Conservation (phyloP, 2,329 filamentous ascomycete genomes). For the Polytolypa hystricis region DNA sequence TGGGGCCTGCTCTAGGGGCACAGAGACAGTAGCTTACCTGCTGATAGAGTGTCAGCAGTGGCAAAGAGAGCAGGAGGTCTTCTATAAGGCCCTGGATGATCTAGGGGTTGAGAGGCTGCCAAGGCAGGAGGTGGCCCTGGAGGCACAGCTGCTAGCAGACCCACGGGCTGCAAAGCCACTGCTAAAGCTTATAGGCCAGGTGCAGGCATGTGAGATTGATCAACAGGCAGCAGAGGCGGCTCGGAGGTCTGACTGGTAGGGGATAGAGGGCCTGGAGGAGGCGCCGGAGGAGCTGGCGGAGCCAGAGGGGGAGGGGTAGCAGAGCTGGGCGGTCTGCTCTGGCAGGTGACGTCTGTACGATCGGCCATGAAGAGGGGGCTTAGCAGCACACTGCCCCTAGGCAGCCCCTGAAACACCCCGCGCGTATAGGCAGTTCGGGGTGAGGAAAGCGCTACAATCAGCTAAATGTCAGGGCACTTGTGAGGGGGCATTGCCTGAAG, state of each 20-base stretch:
- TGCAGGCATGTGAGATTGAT: neutral
- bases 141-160: neutral
- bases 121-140: conserved; percentile 9
- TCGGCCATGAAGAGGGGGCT: neutral
- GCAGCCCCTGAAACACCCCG: neutral
- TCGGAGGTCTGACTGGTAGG: neutral
- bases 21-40: conserved; percentile 1
- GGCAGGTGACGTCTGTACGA: neutral
- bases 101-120: conserved; percentile 10
- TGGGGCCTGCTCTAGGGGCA: neutral
- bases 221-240: neutral
- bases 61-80: neutral
- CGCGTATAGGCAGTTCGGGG: neutral
- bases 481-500: neutral
- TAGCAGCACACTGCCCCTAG: neutral
- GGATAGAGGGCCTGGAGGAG: neutral
- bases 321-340: neutral
- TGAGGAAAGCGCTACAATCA: neutral
- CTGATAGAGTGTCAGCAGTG: neutral
- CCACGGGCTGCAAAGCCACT: neutral
- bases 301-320: neutral
- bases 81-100: conserved; percentile 14
- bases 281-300: neutral
- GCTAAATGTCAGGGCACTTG: neutral
- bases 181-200: neutral